Evolutionary conservation across 768 basidiomycete species (phyloP), one percentile per base, ranked within the genome.

Genomic region (Gymnopilus dilepis): DNA sequence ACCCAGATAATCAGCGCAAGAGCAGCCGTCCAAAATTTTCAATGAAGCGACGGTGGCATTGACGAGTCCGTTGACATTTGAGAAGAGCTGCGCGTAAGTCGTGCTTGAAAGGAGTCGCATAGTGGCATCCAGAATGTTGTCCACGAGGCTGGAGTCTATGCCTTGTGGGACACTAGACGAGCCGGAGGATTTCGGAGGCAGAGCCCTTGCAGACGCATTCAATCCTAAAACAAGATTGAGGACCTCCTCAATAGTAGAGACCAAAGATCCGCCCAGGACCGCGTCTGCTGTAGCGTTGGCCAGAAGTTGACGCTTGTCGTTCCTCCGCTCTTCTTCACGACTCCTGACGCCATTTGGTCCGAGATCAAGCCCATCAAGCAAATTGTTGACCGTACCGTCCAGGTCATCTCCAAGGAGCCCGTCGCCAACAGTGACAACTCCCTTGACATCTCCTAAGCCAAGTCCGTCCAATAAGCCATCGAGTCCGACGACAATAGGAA

Each of bases 401-500:
- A 66, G 19, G 2, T 60, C 61, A 15, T 66, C 43, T 2, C 67
- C 69, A 6, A 74, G 60, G 1, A 74, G 58, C 34, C 70, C 69
- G 42, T 63, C 65, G 47, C 28, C 47, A 21, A 71, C 67, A 7
- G 47, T 60, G 8, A 65, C 56, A 5, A 69, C 53, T 15, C 55
- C 62, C 17, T 63, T 64, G 33, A 66, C 60, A 4, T 33, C 56
- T 26, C 56, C 58, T 28, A 73, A 57, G 28, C 69, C 69, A 21
- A 72, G 59, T 4, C 45, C 31, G 11, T 59, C 40, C 19, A 72
- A 57, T 19, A 75, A 64, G n/a, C 64, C 57, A 28, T 72, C 67
- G 15, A 73, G 58, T 28, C 67, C 67, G 17, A 74, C 50, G 26
- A 73, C 58, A 48, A 72, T 62, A 19, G 71, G 71, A 30, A 58